Conservation (phyloP, 2,329 filamentous ascomycete species). For the Rhynchosporium graminicola region DNA sequence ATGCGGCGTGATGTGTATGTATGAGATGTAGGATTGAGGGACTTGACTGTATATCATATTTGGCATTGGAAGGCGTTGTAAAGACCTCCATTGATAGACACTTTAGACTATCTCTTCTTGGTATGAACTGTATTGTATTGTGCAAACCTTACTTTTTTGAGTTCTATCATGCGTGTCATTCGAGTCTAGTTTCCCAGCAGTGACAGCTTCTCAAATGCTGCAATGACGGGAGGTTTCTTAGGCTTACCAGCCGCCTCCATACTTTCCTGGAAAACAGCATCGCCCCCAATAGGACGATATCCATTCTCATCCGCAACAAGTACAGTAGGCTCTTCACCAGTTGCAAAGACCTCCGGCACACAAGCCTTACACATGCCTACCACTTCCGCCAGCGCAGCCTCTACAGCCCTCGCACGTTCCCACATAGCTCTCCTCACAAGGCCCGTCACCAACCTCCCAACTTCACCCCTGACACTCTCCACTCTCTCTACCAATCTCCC, state of each 20-base stretch:
- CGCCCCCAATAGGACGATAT: conserved; percentile 38
- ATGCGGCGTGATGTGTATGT: conserved; percentile 30
- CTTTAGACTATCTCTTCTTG: conserved; percentile 28
- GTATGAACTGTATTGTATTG: conserved; percentile 19
- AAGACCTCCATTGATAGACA: conserved; percentile 21
- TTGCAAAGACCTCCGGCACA: conserved; percentile 69
- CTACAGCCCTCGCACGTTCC: conserved; percentile 79
- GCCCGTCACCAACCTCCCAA: conserved; percentile 72
- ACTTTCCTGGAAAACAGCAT: conserved; percentile 41
- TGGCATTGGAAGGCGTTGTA: conserved; percentile 32
- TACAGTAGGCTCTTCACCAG: conserved; percentile 22
- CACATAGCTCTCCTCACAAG: conserved; percentile 81
- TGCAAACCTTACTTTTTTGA: conserved; percentile 2
- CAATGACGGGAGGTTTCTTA: conserved; percentile 39
- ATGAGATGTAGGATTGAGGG: conserved; percentile 36
- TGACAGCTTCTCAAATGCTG: conserved; percentile 47
- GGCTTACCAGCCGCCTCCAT: conserved; percentile 35
- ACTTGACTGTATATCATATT: conserved; percentile 30
- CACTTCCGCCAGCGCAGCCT: conserved; percentile 73
- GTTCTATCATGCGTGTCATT: background rate
- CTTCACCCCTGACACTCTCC: conserved; percentile 70
- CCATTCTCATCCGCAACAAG: conserved; percentile 33
- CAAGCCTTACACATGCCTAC: conserved; percentile 67
- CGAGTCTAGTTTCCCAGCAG: conserved; percentile 41
- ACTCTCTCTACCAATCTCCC: conserved; percentile 80